Conservation (phyloP, 441 rosid genomes). For the Pelargonium australe region DNA sequence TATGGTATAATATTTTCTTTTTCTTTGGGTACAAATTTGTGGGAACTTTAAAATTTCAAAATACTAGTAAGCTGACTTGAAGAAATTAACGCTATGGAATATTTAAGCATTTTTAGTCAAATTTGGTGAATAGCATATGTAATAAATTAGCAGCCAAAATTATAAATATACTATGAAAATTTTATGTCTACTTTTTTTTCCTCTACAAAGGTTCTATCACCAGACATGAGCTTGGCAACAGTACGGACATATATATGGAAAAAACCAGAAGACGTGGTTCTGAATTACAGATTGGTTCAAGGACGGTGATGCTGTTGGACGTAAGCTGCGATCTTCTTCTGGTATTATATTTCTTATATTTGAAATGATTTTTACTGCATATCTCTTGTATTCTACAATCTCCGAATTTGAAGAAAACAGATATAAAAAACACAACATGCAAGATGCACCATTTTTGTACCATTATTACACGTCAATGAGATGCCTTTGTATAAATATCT, state of each 20-base stretch:
- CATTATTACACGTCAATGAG: no score
- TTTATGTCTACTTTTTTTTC: neutral
- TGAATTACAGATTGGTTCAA: slow-evolving; percentile 72
- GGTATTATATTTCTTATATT: neutral
- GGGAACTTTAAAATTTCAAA: no score
- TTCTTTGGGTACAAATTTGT: no score
- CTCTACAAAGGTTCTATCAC: slow-evolving; percentile 64
- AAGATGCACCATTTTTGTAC: no score
- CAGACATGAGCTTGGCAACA: slow-evolving; percentile 98
- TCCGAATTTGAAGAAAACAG: no score
- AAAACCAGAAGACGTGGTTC: slow-evolving; percentile 91
- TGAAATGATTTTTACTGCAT: neutral
- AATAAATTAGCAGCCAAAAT: no score
- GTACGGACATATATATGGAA: slow-evolving; percentile 93
- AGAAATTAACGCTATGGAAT: neutral
- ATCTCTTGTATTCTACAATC: no score
- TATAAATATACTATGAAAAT: no score
- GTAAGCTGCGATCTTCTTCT: neutral
- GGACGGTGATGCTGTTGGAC: slow-evolving; percentile 47
- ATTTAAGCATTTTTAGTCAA: neutral
- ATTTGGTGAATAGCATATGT: neutral
- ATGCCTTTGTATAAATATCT: no score
- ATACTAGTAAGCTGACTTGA: no score
- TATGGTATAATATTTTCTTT: no score
- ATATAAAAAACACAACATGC: no score